phyloP scores from a whole-genome alignment of 176 grass and related monocot species.

The Bromus sterilis region DNA sequence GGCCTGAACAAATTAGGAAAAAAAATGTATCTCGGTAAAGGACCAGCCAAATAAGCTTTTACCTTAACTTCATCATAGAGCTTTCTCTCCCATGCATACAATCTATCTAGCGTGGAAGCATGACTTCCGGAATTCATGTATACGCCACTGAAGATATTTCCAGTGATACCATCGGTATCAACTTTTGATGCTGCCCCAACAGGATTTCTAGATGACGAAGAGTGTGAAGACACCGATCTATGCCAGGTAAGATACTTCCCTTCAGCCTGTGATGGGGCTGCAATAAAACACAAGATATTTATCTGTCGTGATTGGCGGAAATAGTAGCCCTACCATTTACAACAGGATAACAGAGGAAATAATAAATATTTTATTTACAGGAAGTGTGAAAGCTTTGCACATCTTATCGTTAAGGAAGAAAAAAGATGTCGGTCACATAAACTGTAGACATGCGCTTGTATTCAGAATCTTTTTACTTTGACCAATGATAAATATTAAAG shows the following conservation, averaged over 20 bases:
- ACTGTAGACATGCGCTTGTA: neutral
- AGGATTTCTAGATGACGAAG: conserved; percentile 83
- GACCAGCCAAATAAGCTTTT: neutral
- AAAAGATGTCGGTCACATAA: neutral
- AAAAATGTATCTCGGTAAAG: neutral
- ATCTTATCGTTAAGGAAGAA: neutral
- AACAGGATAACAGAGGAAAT: conserved; percentile 1
- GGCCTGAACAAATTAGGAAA: neutral
- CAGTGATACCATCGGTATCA: conserved; percentile 48
- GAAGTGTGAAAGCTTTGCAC: neutral
- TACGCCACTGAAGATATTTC: conserved; percentile 53
- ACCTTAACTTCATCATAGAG: conserved; percentile 99
- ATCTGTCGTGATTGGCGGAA: neutral
- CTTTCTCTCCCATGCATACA: conserved; percentile 98
- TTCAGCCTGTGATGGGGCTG: conserved; percentile 68
- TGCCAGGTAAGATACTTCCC: conserved; percentile 77
- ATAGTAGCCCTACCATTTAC: neutral
- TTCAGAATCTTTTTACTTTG: neutral
- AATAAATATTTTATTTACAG: neutral
- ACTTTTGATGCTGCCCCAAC: conserved; percentile 48
- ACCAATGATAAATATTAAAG: neutral
- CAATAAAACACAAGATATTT: conserved; percentile 31
- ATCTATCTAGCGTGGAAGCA: conserved; percentile 78
- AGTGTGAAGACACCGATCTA: conserved; percentile 82
- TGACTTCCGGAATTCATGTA: conserved; percentile 99